These are phyloP conservation scores for Musa itinerans DNA, from an alignment of 176 grass and related monocot species.

Conservation along the genomic window DNA sequence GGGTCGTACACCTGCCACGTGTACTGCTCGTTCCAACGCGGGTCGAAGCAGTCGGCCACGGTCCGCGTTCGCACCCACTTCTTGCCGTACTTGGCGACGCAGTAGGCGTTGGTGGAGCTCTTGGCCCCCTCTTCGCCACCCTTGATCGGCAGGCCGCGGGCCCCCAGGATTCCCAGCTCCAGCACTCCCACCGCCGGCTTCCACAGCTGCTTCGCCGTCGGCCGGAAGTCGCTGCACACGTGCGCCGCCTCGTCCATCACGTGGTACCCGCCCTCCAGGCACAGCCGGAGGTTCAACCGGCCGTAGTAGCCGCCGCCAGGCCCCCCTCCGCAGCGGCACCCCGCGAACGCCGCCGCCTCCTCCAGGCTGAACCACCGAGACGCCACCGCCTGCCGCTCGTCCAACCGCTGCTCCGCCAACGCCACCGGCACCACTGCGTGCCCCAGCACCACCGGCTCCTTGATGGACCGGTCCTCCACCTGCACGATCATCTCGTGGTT, in stretches of 20 bases:
- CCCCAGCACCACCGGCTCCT: constrained; percentile 52
- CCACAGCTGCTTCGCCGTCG: constrained; percentile 96
- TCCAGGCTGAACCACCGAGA: constrained; percentile 69
- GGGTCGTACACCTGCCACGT: constrained; percentile 98
- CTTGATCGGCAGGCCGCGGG: constrained; percentile 57
- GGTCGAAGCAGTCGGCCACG: constrained; percentile 71
- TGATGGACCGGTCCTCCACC: constrained; percentile 78
- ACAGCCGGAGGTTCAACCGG: constrained; percentile 73
- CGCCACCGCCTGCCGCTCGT: constrained; percentile 62
- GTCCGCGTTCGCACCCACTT: constrained; percentile 95
- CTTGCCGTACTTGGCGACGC: constrained; percentile 96
- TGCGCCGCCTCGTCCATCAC: constrained; percentile 95
- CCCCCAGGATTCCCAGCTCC: constrained; percentile 77
- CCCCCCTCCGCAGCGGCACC: neutral
- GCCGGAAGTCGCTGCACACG: constrained; percentile 93
- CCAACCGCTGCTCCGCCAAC: constrained; percentile 67
- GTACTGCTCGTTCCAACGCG: constrained; percentile 98
- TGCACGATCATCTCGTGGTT: constrained; percentile 44
- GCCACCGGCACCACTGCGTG: constrained; percentile 44
- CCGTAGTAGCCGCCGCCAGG: constrained; percentile 41
- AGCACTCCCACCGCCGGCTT: constrained; percentile 72
- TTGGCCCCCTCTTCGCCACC: constrained; percentile 23
- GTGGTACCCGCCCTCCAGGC: constrained; percentile 81
- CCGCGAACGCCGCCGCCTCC: neutral
- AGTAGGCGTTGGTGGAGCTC: constrained; percentile 88